Evolutionary conservation across 2,329 filamentous ascomycete species (phyloP), one percentile per base, ranked within the genome.

Genomic region (Fusarium staphyleae): DNA sequence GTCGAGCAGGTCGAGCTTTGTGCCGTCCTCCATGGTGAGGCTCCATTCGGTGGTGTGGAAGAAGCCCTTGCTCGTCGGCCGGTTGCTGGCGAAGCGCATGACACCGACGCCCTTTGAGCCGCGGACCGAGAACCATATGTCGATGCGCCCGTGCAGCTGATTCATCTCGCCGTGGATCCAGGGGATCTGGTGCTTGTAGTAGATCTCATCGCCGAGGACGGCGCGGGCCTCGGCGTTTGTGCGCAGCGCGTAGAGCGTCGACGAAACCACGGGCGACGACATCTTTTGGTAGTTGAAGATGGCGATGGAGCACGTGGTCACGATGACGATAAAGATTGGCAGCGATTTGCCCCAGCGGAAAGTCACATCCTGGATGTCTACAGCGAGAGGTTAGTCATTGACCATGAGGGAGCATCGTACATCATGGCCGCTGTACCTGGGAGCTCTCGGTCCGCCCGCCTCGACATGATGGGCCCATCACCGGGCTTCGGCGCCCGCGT

Each of bases 221-320:
- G 86, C 87, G 68, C 93, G 86, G 37, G 92, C 95, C 53, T 80
- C 77, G 3, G 84, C 77, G 51, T 88, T 91, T 3, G 90, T 96
- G 60, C 95, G 90, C 60, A 99, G 83, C 1, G 93, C 90, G 80
- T 98, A 99, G 22, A 99, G 84, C 4, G 92, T 95, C 48, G 89
- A 91, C 48, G 86, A 86, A n/a, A 97, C 90, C 24, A 93, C 84
- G 48, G 89, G 90, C 19, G 87, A 91, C n/a, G 90, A 91, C 51
- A 87, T 86, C 75, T 97, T 97, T 74, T 99, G 93, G 84, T 99
- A 98, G 83, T 99, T 99, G 88, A 99, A 98, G 75, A 99, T 97
- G 65, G 89, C 91, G 55, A 96, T 78, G 62, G 87, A 87, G 63
- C 87, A 88, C 48, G 82, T 80, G 41, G 84, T 83, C 65, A 96